Evolutionary conservation across 2,329 filamentous ascomycete species (phyloP).

Genomic region (Teratosphaeria nubilosa): DNA sequence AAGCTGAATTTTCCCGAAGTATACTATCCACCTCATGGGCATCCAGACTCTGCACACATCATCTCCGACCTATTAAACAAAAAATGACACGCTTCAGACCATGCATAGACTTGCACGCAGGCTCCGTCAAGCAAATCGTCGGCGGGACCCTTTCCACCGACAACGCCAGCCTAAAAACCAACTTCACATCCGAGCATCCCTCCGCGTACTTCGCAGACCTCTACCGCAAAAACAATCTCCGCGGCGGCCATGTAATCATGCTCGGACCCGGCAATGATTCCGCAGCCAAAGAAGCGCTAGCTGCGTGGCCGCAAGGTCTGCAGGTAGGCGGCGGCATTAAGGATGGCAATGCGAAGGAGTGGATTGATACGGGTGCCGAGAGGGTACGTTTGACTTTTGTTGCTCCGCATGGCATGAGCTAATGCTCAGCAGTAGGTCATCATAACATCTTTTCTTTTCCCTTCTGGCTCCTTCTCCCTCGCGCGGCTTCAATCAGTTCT

Average conservation of each 20-base stretch:
- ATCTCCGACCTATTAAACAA: neutral
- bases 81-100: constrained; percentile 87
- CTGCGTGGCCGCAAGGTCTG: constrained; percentile 66
- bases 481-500: constrained; percentile 66
- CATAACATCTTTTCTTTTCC: constrained; percentile 92
- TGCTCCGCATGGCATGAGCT: neutral
- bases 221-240: constrained; percentile 64
- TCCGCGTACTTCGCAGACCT: constrained; percentile 71
- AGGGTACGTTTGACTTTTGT: constrained; percentile 52
- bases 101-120: constrained; percentile 96
- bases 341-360: constrained; percentile 70
- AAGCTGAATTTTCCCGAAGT: neutral
- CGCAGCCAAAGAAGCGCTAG: constrained; percentile 66
- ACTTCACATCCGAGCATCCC: constrained; percentile 79
- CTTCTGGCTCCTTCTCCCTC: constrained; percentile 69
- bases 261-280: constrained; percentile 78
- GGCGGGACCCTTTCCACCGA: constrained; percentile 67
- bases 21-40: neutral
- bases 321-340: constrained; percentile 94
- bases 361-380: constrained; percentile 80
- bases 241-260: constrained; percentile 92
- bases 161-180: constrained; percentile 58
- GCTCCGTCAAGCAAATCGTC: constrained; percentile 96
- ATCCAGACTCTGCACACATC: neutral
- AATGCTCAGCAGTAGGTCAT: constrained; percentile 60